Evolutionary conservation across 2,329 filamentous ascomycete genomes (phyloP), one percentile per base, ranked within the genome.

Genomic region (Aaosphaeria pasadenensis): DNA sequence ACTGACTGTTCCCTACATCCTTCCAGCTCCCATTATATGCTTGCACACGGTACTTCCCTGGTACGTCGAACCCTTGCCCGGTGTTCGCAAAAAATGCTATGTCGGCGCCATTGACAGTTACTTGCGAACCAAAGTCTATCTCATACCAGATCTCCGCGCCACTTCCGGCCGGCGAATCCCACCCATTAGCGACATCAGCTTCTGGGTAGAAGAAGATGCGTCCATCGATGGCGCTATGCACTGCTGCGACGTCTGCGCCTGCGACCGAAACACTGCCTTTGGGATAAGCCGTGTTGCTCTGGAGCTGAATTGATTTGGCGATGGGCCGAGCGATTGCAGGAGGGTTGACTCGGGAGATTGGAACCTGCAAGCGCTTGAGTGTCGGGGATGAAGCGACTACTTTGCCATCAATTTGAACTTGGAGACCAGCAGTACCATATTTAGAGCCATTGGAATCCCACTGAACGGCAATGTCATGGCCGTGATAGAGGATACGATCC

Each of bases 401-500:
- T 9, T 50, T 46, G 7, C 67, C 67, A 48, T 72, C 68, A 24
- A 73, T 55, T 47, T 71, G 67, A 11, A 73, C 44, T 6, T 58
- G 57, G 4, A 73, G 60, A 6, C 70, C 70, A 0, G 54, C 50
- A 29, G 56, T 49, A 30, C 62, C 59, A 41, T 70, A 72, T 31
- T 55, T 62, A 1, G 58, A 62, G 3, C 70, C 70, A 43, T 55
- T 55, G 1, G 56, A 59, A 29, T 75, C 72, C 72, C 72, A 76
- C 51, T 74, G 69, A 0, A 76, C 64, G 11, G 68, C 64, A 24
- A 76, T 54, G 9, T 68, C 63, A 45, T 70, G 67, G 4, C 73
- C 73, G 50, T 76, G 73, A 52, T 76, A 76, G 3, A 67, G 49
- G 11, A 75, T 62, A 17, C 66, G 58, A 47, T 75, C 71, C 1